Conservation (phyloP, 192 early-diverging fungal genomes). For the Spizellomyces punctatus region DNA sequence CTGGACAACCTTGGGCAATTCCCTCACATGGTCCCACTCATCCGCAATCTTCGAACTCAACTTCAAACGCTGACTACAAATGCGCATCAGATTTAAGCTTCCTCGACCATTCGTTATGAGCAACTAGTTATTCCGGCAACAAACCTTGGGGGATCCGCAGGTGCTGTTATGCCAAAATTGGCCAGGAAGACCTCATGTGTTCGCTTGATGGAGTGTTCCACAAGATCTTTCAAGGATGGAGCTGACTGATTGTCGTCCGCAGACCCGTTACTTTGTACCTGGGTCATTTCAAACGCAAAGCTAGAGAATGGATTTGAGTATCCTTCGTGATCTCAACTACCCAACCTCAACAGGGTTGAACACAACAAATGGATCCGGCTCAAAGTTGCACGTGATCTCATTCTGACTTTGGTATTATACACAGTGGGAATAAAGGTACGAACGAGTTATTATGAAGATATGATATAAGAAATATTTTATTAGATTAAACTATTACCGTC, state of each 20-base stretch:
- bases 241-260: background rate
- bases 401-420: too few species aligned
- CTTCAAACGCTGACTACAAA: conserved; percentile 63
- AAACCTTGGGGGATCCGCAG: conserved; percentile 38
- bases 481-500: too few species aligned
- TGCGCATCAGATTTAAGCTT: background rate
- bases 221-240: conserved; percentile 19
- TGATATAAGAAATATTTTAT: too few species aligned
- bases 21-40: conserved; percentile 67
- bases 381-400: too few species aligned
- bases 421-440: too few species aligned
- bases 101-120: background rate
- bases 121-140: background rate
- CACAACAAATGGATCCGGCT: too few species aligned
- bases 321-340: too few species aligned
- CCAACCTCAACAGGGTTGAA: too few species aligned
- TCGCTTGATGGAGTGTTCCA: conserved; percentile 33
- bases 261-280: too few species aligned
- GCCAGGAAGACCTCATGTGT: conserved; percentile 43
- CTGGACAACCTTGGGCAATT: conserved; percentile 61
- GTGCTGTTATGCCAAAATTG: conserved; percentile 24
- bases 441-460: too few species aligned
- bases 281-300: too few species aligned
- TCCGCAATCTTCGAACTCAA: conserved; percentile 74
- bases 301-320: too few species aligned